Conservation (phyloP, 768 basidiomycete genomes). For the Calocera viscosa region DNA sequence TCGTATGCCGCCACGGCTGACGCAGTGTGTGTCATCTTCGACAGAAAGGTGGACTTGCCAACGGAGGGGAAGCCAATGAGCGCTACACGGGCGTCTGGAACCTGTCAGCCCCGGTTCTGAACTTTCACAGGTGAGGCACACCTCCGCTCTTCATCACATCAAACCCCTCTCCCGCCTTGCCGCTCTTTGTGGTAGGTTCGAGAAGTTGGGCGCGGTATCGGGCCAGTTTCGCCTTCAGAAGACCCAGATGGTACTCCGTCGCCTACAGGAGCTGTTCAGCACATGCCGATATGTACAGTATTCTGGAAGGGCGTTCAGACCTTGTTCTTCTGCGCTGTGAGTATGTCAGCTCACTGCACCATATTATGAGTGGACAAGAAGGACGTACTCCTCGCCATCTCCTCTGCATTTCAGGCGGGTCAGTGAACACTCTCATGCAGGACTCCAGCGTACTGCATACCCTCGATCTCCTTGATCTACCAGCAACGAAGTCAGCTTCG, state of each 20-base stretch:
- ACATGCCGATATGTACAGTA: constrained; percentile 4
- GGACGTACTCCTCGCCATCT: constrained; percentile 88
- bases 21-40: constrained; percentile 82
- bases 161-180: constrained; percentile 63
- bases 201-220: constrained; percentile 90
- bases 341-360: constrained; percentile 7
- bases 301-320: too few relatives aligned
- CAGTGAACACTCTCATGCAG: background rate
- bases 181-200: constrained; percentile 77
- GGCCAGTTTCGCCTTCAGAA: constrained; percentile 88
- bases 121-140: constrained; percentile 14
- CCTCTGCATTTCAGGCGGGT: constrained; percentile 42
- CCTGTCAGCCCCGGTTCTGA: background rate
- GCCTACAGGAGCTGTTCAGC: constrained; percentile 41
- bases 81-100: constrained; percentile 68
- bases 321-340: constrained; percentile 87
- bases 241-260: constrained; percentile 86
- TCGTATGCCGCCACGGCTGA: constrained; percentile 88
- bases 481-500: constrained; percentile 6
- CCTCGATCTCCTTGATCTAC: constrained; percentile 92
- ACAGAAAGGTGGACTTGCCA: constrained; percentile 88
- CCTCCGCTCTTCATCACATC: constrained; percentile 73
- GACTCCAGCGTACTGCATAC: constrained; percentile 34
- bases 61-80: constrained; percentile 94
- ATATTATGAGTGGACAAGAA: background rate